Evolutionary conservation across 2,329 filamentous ascomycete genomes (phyloP), one percentile per base, ranked within the genome.

Genomic region (Alternaria tenuissima): DNA sequence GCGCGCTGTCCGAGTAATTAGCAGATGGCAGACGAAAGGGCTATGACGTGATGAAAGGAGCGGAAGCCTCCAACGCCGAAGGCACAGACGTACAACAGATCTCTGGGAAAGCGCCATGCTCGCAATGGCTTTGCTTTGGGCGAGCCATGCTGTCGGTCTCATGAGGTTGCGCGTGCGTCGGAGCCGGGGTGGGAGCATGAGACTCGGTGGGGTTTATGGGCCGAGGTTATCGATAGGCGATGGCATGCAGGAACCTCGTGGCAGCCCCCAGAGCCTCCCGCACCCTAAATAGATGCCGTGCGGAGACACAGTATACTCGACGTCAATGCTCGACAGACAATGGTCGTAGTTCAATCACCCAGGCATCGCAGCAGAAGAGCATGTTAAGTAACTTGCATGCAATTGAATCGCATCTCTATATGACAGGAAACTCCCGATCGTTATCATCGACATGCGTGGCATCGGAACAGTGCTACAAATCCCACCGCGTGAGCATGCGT

Each of bases 1-100:
- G 86, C 87, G 70, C 76, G 73, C 76, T 78, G 47, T 26, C 34
- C 12, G 3, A n/a, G n/a, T 4, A 9, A 57, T 74, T 55, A 74
- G 62, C 36, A 46, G 42, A 26, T 16, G 24, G 24, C 39, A 30
- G 12, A 16, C 6, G 41, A 39, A 42, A 16, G 32, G 53, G 22
- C 30, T 55, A 11, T 26, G 39, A 42, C 39, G 12, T 42, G 39
- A 16, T 42, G 39, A 42, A 42, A 42, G 20, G 39, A 24, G 39
- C 39, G 39, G 20, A 42, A 42, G 39, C 20, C 14, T 42, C 20
- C 20, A 42, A 20, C 20, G 39, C 20, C 20, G 20, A 24, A 42
- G 39, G 39, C 39, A 18, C 20, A 39, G 22, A 66, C 66, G 28
- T 74, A 76, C 74, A 26, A 62, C 52, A 28, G 74, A 76, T 57